Percentiles rank a stretch among this genome's conserved stretches.
Evolutionary conservation across 352 stramenopile species (phyloP).

Genomic region (Globisporangium abappressorium): DNA sequence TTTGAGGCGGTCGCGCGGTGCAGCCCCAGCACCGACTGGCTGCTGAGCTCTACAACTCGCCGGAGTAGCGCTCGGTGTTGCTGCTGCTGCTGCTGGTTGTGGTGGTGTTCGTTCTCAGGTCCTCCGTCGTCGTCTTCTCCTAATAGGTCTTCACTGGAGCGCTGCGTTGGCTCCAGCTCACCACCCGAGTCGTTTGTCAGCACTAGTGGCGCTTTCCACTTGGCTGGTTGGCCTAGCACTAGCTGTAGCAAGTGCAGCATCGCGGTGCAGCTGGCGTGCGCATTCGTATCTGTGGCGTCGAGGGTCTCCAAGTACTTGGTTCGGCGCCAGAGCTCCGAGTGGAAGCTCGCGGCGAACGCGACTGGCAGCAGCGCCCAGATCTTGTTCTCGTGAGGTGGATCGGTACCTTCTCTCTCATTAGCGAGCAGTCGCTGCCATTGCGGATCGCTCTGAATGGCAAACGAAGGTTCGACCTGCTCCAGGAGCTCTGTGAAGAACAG

Average conservation of each 20-base stretch:
- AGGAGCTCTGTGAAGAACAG: constrained; percentile 23
- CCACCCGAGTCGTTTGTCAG: not conserved
- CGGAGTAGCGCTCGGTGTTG: not conserved
- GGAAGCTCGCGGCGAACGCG: constrained; percentile 41
- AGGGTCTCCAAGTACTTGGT: constrained; percentile 28
- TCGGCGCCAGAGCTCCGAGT: constrained; percentile 40
- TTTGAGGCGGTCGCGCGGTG: constrained; percentile 14
- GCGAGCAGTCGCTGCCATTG: constrained; percentile 16
- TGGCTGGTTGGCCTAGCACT: not conserved
- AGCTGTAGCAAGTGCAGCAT: constrained; percentile 20
- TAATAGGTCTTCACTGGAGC: not conserved
- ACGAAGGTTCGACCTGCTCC: not conserved
- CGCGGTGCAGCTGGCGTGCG: constrained; percentile 40
- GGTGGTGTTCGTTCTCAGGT: not conserved
- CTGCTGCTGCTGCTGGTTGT: not conserved
- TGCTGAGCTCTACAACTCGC: constrained; percentile 13
- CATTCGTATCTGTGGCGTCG: constrained; percentile 49
- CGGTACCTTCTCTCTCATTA: constrained; percentile 11
- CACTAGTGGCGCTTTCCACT: not conserved
- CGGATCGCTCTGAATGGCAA: not conserved
- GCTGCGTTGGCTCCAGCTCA: not conserved
- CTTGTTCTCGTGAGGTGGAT: constrained; percentile 2
- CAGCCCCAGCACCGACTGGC: constrained; percentile 22
- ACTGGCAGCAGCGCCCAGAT: constrained; percentile 40
- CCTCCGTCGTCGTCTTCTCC: not conserved